Evolutionary conservation across 805 yeast genomes (phyloP).

Genomic region (Sugiyamaella chiloensis): DNA sequence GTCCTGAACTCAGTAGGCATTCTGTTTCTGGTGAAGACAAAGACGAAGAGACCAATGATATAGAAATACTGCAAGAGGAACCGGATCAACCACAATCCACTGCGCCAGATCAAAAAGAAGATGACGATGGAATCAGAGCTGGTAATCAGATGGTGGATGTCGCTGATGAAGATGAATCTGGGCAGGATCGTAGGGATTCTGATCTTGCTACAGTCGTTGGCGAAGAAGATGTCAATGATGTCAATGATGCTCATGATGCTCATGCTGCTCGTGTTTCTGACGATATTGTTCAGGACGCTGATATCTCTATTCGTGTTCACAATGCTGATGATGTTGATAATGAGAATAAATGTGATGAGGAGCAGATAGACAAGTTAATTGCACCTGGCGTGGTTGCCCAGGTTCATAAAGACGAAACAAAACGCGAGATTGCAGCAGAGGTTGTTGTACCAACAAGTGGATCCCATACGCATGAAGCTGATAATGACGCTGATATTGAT

Average conservation of each 20-base stretch:
- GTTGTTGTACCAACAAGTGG: neutral
- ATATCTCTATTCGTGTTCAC: no score
- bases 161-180: constrained; percentile 6
- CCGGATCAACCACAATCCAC: no score
- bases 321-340: constrained; percentile 3
- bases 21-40: neutral
- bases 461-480: neutral
- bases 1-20: neutral
- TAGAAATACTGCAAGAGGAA: no score
- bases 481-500: constrained; percentile 2
- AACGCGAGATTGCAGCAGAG: neutral
- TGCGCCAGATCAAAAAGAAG: no score
- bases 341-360: neutral
- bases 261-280: neutral
- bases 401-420: neutral
- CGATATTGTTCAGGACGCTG: constrained; percentile 2
- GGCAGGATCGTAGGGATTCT: no score
- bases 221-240: constrained; percentile 4
- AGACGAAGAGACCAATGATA: neutral
- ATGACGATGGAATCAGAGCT: constrained; percentile 9
- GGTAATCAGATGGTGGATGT: constrained; percentile 8
- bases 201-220: constrained; percentile 1
- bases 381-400: neutral
- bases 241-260: constrained; percentile 8
- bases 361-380: no score